Evolutionary conservation across 129 eudicot genomes (phyloP).

Genomic region (Chrysanthemum seticuspe): DNA sequence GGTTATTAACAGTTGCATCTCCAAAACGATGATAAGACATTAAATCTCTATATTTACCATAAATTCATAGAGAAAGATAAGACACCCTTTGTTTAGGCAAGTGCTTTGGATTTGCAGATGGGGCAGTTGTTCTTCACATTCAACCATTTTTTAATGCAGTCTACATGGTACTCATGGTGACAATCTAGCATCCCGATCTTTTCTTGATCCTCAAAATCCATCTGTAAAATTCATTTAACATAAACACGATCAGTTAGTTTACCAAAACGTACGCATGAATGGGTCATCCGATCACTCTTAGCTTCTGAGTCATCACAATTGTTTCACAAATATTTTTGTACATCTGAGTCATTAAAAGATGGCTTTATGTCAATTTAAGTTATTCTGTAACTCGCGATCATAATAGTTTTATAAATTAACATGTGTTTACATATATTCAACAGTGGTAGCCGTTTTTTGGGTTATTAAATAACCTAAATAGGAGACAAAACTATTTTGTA

Average conservation of each 20-base stretch:
- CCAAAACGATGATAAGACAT: constrained; percentile 19
- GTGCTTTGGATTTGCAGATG: constrained; percentile 71
- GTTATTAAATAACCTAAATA: too few species aligned
- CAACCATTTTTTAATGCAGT: constrained; percentile 82
- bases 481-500: too few species aligned
- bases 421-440: too few species aligned
- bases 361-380: too few species aligned
- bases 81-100: constrained; percentile 31
- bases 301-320: too few species aligned
- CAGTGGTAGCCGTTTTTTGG: too few species aligned
- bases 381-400: too few species aligned
- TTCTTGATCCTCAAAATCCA: constrained; percentile 62
- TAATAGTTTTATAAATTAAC: too few species aligned
- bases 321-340: too few species aligned
- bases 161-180: constrained; percentile 79
- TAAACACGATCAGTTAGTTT: constrained; percentile 6
- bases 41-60: constrained; percentile 29
- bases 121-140: constrained; percentile 75
- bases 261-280: neutral
- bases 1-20: constrained; percentile 33
- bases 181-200: constrained; percentile 58
- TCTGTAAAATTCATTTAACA: constrained; percentile 32
- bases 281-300: neutral
- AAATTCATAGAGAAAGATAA: constrained; percentile 20
- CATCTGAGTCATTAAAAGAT: too few species aligned